Base-by-base conservation (phyloP, 306 rosid species). In the Rosa multiflora region DNA sequence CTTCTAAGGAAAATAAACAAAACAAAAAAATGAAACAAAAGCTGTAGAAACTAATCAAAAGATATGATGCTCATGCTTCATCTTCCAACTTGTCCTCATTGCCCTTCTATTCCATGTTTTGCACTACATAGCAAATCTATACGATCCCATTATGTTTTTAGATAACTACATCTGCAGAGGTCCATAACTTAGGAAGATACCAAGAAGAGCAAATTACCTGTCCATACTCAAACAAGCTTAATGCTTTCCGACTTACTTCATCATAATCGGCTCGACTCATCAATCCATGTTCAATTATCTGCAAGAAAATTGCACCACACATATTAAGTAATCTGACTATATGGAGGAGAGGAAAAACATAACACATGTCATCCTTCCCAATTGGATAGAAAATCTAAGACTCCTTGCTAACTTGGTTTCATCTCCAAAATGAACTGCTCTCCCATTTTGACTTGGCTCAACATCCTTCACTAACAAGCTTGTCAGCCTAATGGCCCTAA, bases 161-260 rank as follows among this genome's bases (percentile, higher is more conserved):
- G 70, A 75, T 8, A 26, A 44, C 39, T 15, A 44, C 6, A 43
- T 62, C 46, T 26, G 23, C 1, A 61, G 29, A 75, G 43, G 70
- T 49, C 46, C 56, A n/a, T 7, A 17, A 12, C 32, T 15, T 10
- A 46, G n/a, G 49, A 72, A 37, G n/a, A 75, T 47, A 26, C 48
- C 39, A 69, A 79, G 55, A 63, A 35, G 75, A 72, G 12, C 14
- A 37, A 74, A 29, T 42, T 90, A 93, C 99, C 97, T 95, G 99
- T 71, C 99, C 99, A 52, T 87, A 95, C 83, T 90, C 89, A 29
- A 95, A 95, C 87, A 93, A 82, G 68, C 84, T 79, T 61, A 91
- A 83, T 43, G 97, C 98, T 81, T 90, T 95, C 75, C 80, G 81
- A 79, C 97, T 95, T 49, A 70, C 99, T 89, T 91, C 98, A 82